Evolutionary conservation across 306 rosid species (phyloP).

Genomic region (Albizia julibrissin): DNA sequence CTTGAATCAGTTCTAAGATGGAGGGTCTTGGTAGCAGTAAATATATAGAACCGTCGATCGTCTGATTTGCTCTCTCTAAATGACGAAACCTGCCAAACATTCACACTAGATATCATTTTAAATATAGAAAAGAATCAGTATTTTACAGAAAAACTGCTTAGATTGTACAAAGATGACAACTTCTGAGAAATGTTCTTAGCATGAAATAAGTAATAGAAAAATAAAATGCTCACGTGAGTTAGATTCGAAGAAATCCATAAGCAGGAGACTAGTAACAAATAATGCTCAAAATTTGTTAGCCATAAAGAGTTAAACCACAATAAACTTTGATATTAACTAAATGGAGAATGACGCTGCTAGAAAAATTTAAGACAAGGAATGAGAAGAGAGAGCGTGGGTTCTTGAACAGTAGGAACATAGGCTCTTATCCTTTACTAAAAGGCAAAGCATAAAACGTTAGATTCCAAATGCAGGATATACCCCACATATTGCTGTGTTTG

Average conservation of each 20-base stretch:
- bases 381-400: not conserved
- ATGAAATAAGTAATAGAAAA: not conserved
- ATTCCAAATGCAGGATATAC: constrained; percentile 29
- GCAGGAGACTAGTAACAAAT: not conserved
- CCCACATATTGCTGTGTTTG: constrained; percentile 42
- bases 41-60: constrained; percentile 74
- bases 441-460: constrained; percentile 8
- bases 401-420: constrained; percentile 29
- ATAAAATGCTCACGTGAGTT: not conserved
- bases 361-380: not conserved
- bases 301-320: not conserved
- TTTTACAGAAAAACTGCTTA: not conserved
- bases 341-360: not conserved
- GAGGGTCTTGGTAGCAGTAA: constrained; percentile 93
- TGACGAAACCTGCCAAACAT: constrained; percentile 65
- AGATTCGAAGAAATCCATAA: not conserved
- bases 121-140: constrained; percentile 9
- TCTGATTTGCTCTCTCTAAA: constrained; percentile 96
- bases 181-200: not conserved
- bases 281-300: not conserved
- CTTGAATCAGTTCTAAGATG: constrained; percentile 88
- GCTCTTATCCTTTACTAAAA: not conserved
- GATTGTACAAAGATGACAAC: not conserved
- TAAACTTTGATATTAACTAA: not conserved
- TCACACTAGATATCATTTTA: not conserved